Evolutionary conservation across 257 asterid species (phyloP).

Genomic region (Nicotiana undulata): DNA sequence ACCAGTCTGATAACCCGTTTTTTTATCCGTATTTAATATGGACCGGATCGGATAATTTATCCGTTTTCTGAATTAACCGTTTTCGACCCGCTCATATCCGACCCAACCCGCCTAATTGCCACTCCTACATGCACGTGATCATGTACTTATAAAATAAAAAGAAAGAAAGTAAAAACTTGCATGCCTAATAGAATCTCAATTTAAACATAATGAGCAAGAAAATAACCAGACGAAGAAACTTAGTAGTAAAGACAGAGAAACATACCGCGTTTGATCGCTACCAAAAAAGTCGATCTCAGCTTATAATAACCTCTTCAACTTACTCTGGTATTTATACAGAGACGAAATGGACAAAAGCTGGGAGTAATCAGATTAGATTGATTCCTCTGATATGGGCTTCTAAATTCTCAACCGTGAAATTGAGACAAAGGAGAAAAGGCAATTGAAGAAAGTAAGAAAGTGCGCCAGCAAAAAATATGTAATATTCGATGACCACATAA

Average conservation of each 20-base stretch:
- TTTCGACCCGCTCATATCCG: too few relatives aligned
- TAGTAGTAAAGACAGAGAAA: not conserved
- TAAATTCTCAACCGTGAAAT: not conserved
- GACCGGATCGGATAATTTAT: rapidly evolving
- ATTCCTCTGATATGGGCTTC: not conserved
- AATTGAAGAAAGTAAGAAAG: not conserved
- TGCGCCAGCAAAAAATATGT: not conserved
- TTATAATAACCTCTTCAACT: not conserved
- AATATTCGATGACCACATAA: not conserved
- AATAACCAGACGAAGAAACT: not conserved
- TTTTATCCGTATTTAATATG: too few relatives aligned
- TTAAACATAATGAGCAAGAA: not conserved
- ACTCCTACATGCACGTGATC: not conserved
- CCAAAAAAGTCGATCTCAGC: not conserved
- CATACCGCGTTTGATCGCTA: not conserved
- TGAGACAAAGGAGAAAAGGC: not conserved
- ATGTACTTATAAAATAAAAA: not conserved
- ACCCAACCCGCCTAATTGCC: too few relatives aligned
- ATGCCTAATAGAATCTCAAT: not conserved
- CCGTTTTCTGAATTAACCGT: too few relatives aligned
- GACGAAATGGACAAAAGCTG: not conserved
- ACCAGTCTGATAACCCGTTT: too few relatives aligned
- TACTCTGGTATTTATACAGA: not conserved
- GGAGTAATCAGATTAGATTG: not conserved
- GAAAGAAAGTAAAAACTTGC: not conserved